Conservation (phyloP, 2,329 filamentous ascomycete species). For the Penicillium fuscoglaucum region DNA sequence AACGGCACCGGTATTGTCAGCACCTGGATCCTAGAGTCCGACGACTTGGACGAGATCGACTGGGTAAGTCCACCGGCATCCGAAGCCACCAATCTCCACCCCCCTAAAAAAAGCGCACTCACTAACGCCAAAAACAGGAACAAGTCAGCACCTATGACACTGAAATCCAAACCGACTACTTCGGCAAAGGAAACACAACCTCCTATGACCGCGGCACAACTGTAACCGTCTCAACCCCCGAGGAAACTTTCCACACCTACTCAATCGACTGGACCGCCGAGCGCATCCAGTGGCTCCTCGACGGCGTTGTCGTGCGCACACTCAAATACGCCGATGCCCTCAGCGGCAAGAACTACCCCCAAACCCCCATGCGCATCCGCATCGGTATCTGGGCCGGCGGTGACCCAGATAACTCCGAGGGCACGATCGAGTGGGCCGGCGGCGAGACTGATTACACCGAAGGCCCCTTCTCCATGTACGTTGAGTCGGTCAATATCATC, state of each 20-base stretch:
- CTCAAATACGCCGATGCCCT: slow-evolving; percentile 62
- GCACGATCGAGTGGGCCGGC: slow-evolving; percentile 68
- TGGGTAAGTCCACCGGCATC: slow-evolving; percentile 70
- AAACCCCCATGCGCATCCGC: slow-evolving; percentile 72
- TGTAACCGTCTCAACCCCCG: slow-evolving; percentile 64
- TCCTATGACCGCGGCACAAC: slow-evolving; percentile 83
- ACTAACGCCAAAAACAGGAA: slow-evolving; percentile 29
- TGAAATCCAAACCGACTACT: slow-evolving; percentile 80
- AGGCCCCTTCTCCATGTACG: slow-evolving; percentile 71
- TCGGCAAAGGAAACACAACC: slow-evolving; percentile 81
- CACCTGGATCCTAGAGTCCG: slow-evolving; percentile 84
- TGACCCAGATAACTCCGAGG: slow-evolving; percentile 39
- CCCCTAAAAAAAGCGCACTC: not conserved
- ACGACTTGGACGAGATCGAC: slow-evolving; percentile 92
- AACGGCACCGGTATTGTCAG: slow-evolving; percentile 89
- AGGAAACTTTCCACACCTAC: slow-evolving; percentile 48
- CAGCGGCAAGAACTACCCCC: slow-evolving; percentile 62
- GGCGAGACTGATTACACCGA: slow-evolving; percentile 65
- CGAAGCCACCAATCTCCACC: too few relatives aligned
- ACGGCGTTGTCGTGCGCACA: slow-evolving; percentile 62
- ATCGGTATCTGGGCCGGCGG: slow-evolving; percentile 71
- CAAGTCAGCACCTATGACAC: slow-evolving; percentile 40
- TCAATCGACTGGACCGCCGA: slow-evolving; percentile 66
- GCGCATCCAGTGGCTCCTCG: slow-evolving; percentile 64
- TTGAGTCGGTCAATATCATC: slow-evolving; percentile 60